Evolutionary conservation across 2,329 filamentous ascomycete species (phyloP).

Genomic region (Penicillium corylophilum): DNA sequence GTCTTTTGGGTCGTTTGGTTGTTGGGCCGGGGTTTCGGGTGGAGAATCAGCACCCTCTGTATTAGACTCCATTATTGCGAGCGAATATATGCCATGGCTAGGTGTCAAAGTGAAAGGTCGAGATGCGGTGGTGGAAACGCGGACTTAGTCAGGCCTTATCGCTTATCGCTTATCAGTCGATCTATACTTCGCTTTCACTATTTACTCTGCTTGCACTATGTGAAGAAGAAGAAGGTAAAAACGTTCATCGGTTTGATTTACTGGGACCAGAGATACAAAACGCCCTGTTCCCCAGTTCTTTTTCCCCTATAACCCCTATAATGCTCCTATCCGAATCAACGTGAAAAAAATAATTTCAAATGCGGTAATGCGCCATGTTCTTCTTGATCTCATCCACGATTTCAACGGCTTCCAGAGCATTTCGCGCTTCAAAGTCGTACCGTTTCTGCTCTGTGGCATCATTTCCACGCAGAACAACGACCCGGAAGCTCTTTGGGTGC

Average conservation of each 20-base stretch:
- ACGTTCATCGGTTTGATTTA: not conserved
- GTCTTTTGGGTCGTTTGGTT: not conserved
- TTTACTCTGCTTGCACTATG: not conserved
- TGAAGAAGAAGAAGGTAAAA: not conserved
- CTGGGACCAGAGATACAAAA: not conserved
- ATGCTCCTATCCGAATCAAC: not conserved
- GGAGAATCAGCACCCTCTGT: not conserved
- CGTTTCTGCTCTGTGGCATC: conserved; percentile 64
- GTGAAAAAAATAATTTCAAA: conserved; percentile 21
- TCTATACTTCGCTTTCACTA: not conserved
- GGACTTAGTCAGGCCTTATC: conserved; percentile 7
- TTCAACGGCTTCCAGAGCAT: conserved; percentile 57
- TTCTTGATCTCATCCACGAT: conserved; percentile 65
- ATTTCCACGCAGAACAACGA: conserved; percentile 60
- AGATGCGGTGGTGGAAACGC: not conserved
- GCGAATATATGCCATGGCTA: not conserved
- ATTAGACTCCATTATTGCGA: not conserved
- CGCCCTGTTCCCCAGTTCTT: not conserved
- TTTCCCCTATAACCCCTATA: not conserved
- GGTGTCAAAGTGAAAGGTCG: not conserved
- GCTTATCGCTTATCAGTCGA: not conserved
- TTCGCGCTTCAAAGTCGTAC: conserved; percentile 65
- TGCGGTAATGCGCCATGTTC: conserved; percentile 51
- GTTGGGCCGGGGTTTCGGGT: not conserved
- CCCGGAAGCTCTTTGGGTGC: conserved; percentile 63